Base-by-base conservation (phyloP, 805 yeast species). In the Wickerhamomyces xylosicus region DNA sequence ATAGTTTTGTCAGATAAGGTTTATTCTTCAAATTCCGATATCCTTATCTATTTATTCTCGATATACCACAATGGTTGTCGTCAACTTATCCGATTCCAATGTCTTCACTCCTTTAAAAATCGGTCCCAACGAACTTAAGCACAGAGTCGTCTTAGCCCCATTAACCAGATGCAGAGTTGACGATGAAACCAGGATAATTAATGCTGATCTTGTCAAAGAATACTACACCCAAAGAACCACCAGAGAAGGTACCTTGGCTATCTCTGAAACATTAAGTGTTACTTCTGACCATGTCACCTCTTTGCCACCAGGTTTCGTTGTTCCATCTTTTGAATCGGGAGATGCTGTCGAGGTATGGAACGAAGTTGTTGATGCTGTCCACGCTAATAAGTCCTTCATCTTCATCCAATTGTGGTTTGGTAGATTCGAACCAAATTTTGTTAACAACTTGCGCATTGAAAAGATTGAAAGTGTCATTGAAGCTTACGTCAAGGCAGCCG, bases 181-280 rank as follows among this genome's bases (percentile, higher is more conserved):
- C 19, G 25, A 36, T 4, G 20, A 41, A 19, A 72, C 79, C 11
- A 60, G 68, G 4, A 74, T 71, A 29, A 59, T 59, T 19, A 70
- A 77, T 14, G 22, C 67, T 3, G 63, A 72, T 41, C 62, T 44
- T 3, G 18, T 68, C 43, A 52, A 57, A n/a, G 61, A 68, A 43
- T 77, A 79, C 54, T 81, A 81, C 50, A 62, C 52, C 19, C 74
- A 75, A 47, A 64, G 85, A 47, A 67, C 85, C 1, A 51, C 59
- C 35, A 57, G 59, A 40, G 71, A 73, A 16, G 86, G 86, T 18
- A 69, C 83, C 15, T 56, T 81, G 44, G 45, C 78, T 25, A 69
- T 76, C 46, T 59, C 79, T 9, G 87, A 80, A 53, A 85, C 76
- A 13, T 69, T 80, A 1, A 65, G 64, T 47, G 65, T 67, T 14